Evolutionary conservation across 768 basidiomycete genomes (phyloP), one percentile per base, ranked within the genome.

Genomic region (Amanita inopinata): DNA sequence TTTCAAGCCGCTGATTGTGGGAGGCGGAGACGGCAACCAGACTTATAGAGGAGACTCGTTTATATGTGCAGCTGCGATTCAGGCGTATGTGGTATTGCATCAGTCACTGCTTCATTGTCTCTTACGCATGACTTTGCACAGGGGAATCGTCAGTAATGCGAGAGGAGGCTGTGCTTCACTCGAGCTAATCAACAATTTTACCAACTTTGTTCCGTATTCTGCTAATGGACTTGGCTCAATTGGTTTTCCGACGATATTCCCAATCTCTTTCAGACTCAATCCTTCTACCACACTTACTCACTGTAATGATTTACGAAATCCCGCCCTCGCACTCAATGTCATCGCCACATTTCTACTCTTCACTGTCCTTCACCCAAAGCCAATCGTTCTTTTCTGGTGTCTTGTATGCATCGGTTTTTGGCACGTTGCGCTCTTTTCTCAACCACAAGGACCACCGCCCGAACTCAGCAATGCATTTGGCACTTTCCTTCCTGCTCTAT

Each of bases 31-130:
- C 60, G 47, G 47, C 0, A 67, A 78, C 35, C 55, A 56, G 30
- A 90, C 87, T 3, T 92, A 91, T 53, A 72, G 90, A 53, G 86
- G 78, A 1, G 90, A 92, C 56, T 78, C 71, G 43, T 92, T 91
- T 56, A 74, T 91, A 27, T 92, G 90, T 56, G 77, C 85, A 31
- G 79, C 89, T 31, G 89, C 86, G 30, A 67, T 80, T 30, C 88
- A 91, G 65, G 76, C 79, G 80, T 89, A 56, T 59, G 75, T 71
- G 18, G 5, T 10, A 22, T 9, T 20, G 8, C n/a, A 12, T 33
- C 17, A n/a, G n/a, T n/a, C n/a, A n/a, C 41, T 19, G 30, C 24
- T 47, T 22, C 22, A 24, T 25, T 36, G 27, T 37, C 19, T 38
- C 4, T 3, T 10, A 19, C 19, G 9, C 10, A 7, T 12, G 6